Conservation (phyloP, 2,329 filamentous ascomycete species). For the Xylariaceae sp. region DNA sequence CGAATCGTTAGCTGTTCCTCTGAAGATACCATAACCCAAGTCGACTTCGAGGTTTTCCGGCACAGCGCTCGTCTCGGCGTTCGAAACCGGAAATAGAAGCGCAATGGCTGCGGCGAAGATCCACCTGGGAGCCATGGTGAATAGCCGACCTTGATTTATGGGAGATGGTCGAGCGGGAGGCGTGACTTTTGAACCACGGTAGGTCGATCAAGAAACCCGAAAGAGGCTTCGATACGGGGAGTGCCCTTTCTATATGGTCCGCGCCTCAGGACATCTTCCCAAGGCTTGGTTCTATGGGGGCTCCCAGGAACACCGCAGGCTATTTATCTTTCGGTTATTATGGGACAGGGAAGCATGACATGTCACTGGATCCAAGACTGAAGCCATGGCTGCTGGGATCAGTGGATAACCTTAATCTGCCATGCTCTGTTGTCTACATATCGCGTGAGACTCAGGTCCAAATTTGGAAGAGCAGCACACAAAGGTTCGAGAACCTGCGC, state of each 20-base stretch:
- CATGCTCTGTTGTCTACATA: background rate
- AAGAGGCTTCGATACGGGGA: background rate
- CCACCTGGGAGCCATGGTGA: slow-evolving; percentile 2
- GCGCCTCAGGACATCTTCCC: background rate
- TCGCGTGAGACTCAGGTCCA: background rate
- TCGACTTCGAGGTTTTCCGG: slow-evolving; percentile 1
- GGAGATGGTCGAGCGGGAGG: background rate
- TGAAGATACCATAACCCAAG: slow-evolving; percentile 1
- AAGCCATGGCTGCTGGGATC: background rate
- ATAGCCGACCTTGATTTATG: background rate
- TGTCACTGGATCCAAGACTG: no score
- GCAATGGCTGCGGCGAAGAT: background rate
- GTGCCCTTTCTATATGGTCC: background rate
- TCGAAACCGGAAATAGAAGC: background rate
- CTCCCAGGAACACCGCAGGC: no score
- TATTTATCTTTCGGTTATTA: no score
- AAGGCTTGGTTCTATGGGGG: no score
- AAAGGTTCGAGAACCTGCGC: background rate
- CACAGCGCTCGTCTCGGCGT: background rate
- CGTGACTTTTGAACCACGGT: background rate
- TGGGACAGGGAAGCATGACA: background rate
- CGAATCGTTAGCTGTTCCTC: background rate
- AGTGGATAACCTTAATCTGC: background rate
- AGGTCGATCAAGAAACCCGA: background rate
- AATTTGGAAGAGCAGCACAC: background rate